phyloP scores from a whole-genome alignment of 2,329 filamentous ascomycete genomes.

The Rhinocladiella mackenziei region DNA sequence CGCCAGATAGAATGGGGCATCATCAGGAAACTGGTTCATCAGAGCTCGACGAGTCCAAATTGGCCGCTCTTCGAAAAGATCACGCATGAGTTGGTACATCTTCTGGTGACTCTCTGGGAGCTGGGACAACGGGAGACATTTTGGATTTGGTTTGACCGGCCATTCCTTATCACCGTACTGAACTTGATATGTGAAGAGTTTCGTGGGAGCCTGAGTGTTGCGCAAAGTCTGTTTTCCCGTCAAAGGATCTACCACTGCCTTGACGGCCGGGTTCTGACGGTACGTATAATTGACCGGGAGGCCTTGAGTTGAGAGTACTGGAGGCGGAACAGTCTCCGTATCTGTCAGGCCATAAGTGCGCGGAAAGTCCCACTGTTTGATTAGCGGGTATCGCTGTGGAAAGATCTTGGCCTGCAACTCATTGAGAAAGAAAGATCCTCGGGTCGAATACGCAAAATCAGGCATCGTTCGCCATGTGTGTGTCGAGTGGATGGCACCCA shows the following conservation, averaged over 20 bases:
- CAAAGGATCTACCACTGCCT: slow-evolving; percentile 53
- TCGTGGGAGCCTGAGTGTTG: slow-evolving; percentile 55
- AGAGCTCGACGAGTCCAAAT: slow-evolving; percentile 83
- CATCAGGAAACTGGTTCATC: slow-evolving; percentile 62
- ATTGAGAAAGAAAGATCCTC: slow-evolving; percentile 63
- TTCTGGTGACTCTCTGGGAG: slow-evolving; percentile 8
- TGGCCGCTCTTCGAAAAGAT: slow-evolving; percentile 68
- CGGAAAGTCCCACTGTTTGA: slow-evolving; percentile 65
- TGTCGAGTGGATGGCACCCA: slow-evolving; percentile 71
- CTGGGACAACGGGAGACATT: slow-evolving; percentile 12
- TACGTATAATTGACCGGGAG: slow-evolving; percentile 51
- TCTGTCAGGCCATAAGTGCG: slow-evolving; percentile 58
- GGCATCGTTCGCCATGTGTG: slow-evolving; percentile 79
- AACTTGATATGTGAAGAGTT: slow-evolving; percentile 56
- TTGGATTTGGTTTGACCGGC: slow-evolving; percentile 46
- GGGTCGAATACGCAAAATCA: slow-evolving; percentile 79
- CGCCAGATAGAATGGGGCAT: slow-evolving; percentile 53
- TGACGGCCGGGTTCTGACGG: slow-evolving; percentile 77
- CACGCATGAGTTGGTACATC: slow-evolving; percentile 51
- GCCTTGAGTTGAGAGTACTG: slow-evolving; percentile 28
- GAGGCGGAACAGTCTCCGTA: slow-evolving; percentile 70
- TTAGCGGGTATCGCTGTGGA: slow-evolving; percentile 61
- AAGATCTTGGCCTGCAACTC: slow-evolving; percentile 68
- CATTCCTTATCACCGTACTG: slow-evolving; percentile 59
- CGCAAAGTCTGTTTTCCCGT: slow-evolving; percentile 57